Evolutionary conservation across 2,329 filamentous ascomycete genomes (phyloP).

Genomic region (Talaromyces rugulosus): DNA sequence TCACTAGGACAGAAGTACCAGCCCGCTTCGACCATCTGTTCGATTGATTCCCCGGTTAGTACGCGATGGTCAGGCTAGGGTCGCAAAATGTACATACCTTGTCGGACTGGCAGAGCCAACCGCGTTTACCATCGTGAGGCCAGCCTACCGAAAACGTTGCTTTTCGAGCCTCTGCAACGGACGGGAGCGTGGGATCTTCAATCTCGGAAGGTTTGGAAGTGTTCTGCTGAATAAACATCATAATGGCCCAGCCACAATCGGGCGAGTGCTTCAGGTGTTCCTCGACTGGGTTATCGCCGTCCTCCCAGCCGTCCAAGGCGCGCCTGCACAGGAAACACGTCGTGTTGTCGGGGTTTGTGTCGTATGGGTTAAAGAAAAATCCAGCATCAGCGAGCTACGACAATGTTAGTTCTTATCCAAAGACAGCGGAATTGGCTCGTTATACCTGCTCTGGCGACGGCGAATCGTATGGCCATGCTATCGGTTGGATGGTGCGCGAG

Average conservation of each 20-base stretch:
- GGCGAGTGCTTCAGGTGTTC: slow-evolving; percentile 84
- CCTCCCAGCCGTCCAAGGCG: slow-evolving; percentile 87
- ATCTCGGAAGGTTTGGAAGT: slow-evolving; percentile 46
- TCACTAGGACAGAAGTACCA: slow-evolving; percentile 88
- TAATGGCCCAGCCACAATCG: slow-evolving; percentile 82
- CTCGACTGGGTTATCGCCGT: slow-evolving; percentile 72
- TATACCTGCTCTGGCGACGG: slow-evolving; percentile 63
- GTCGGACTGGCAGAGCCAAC: slow-evolving; percentile 84
- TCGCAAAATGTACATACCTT: slow-evolving; percentile 56
- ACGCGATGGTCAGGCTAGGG: neutral
- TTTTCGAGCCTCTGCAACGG: slow-evolving; percentile 71
- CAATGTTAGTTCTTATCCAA: slow-evolving; percentile 7
- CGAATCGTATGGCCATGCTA: slow-evolving; percentile 73
- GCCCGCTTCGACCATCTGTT: slow-evolving; percentile 78
- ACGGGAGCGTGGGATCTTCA: slow-evolving; percentile 68
- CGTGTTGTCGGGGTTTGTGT: slow-evolving; percentile 77
- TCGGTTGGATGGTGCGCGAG: slow-evolving; percentile 52
- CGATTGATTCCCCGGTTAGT: neutral
- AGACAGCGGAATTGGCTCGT: slow-evolving; percentile 18
- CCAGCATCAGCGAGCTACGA: slow-evolving; percentile 79
- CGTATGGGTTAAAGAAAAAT: slow-evolving; percentile 79
- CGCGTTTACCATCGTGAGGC: slow-evolving; percentile 84
- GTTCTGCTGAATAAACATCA: slow-evolving; percentile 53
- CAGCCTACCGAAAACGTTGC: slow-evolving; percentile 80
- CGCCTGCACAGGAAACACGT: slow-evolving; percentile 83